Evolutionary conservation across 73 alveolate genomes (phyloP).

Genomic region (Tetrahymena malaccensis): DNA sequence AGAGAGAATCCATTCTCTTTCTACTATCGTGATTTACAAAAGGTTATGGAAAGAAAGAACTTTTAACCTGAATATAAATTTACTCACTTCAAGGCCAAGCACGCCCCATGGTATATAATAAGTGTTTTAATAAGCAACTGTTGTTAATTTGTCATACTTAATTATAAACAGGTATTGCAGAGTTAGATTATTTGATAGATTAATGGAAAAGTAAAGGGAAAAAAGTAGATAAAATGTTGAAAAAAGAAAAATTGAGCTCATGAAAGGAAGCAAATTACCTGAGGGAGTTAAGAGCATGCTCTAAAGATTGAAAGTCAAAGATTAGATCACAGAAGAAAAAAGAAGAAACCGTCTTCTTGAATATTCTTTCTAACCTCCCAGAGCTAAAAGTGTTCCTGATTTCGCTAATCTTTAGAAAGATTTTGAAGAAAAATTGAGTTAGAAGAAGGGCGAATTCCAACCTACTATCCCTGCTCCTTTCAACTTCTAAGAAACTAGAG

Average conservation of each 20-base stretch:
- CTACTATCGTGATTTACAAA: background rate
- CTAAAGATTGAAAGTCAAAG: background rate
- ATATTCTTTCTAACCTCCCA: background rate
- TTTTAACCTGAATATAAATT: background rate
- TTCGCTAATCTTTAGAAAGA: background rate
- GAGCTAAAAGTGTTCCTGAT: background rate
- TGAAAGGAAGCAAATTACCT: background rate
- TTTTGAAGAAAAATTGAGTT: background rate
- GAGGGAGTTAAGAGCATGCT: background rate
- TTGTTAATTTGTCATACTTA: background rate
- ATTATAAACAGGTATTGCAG: background rate
- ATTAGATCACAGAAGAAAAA: background rate
- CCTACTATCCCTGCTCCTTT: background rate
- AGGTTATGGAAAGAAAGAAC: background rate
- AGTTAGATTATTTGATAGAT: background rate
- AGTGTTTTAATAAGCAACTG: background rate
- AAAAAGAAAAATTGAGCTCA: background rate
- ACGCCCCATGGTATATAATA: background rate
- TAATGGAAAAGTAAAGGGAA: background rate
- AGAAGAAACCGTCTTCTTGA: background rate
- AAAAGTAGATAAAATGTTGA: background rate
- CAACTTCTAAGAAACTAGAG: background rate
- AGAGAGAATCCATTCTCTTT: background rate
- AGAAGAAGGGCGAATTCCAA: background rate
- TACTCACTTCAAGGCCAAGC: background rate